Evolutionary conservation across 352 stramenopile species (phyloP).

Genomic region (Phytophthora megakarya): DNA sequence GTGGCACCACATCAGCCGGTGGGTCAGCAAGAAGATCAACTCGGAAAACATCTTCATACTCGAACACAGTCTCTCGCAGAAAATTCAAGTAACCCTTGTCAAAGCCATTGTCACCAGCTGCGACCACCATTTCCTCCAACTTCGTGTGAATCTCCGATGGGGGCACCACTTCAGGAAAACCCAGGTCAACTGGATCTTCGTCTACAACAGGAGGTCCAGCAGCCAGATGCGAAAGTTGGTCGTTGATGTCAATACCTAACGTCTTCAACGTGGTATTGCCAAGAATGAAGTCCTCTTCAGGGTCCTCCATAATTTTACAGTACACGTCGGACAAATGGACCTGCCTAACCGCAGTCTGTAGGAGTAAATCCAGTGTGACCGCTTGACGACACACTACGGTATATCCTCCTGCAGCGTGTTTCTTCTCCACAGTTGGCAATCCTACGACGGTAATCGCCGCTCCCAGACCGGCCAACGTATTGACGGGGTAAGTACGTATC

Average conservation of each 20-base stretch:
- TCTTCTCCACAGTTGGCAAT: neutral
- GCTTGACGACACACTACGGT: neutral
- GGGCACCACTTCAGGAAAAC: neutral
- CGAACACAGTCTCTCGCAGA: neutral
- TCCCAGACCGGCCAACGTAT: neutral
- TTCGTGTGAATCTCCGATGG: neutral
- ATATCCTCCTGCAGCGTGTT: neutral
- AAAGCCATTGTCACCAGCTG: conserved; percentile 4
- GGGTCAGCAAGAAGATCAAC: neutral
- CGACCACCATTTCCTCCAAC: neutral
- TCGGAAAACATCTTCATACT: conserved; percentile 12
- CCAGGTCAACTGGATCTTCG: conserved; percentile 3
- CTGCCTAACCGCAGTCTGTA: conserved; percentile 6
- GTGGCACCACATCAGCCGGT: conserved; percentile 10
- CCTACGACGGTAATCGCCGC: neutral
- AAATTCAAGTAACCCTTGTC: neutral
- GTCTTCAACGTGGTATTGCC: conserved; percentile 1
- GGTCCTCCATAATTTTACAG: conserved; percentile 6
- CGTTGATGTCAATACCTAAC: conserved; percentile 10
- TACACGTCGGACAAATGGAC: conserved; percentile 5
- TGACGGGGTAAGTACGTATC: neutral
- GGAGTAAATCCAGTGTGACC: neutral
- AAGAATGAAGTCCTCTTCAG: conserved; percentile 15
- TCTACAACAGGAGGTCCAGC: neutral
- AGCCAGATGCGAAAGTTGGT: conserved; percentile 7